These are phyloP conservation scores for Trichoderma afroharzianum DNA, from an alignment of 2,329 filamentous ascomycete species.

Conservation along the genomic window DNA sequence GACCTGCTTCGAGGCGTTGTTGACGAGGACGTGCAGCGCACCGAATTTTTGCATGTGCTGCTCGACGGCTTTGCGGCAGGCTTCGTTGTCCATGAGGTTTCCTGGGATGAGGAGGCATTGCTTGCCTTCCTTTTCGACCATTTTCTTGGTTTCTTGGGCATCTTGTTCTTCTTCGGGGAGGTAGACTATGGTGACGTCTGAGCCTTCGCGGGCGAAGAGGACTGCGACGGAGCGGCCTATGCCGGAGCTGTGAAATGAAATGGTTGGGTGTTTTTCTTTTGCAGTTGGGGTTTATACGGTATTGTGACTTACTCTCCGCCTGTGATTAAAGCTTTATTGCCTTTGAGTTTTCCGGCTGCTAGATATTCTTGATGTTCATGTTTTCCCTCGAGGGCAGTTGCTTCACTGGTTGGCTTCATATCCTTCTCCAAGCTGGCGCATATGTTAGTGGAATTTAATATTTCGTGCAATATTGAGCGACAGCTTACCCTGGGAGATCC, in stretches of 20 bases:
- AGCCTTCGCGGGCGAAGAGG: slow-evolving; percentile 78
- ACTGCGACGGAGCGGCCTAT: slow-evolving; percentile 74
- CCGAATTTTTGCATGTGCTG: slow-evolving; percentile 63
- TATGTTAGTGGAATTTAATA: neutral
- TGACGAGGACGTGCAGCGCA: slow-evolving; percentile 68
- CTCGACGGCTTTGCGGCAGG: slow-evolving; percentile 68
- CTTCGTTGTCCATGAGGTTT: slow-evolving; percentile 62
- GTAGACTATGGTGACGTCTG: slow-evolving; percentile 69
- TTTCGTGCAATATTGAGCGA: neutral
- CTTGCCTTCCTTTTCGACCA: slow-evolving; percentile 63
- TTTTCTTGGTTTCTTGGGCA: slow-evolving; percentile 68
- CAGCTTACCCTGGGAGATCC: slow-evolving; percentile 34
- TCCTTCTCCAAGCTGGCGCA: slow-evolving; percentile 32
- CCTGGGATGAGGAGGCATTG: slow-evolving; percentile 62
- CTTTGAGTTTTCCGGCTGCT: slow-evolving; percentile 70
- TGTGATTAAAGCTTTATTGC: slow-evolving; percentile 74
- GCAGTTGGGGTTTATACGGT: too few relatives aligned
- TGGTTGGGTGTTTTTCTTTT: too few relatives aligned
- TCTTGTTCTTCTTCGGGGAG: slow-evolving; percentile 73
- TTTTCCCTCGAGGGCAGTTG: slow-evolving; percentile 40
- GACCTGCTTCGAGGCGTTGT: slow-evolving; percentile 58
- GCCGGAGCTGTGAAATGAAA: slow-evolving; percentile 38
- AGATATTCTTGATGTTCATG: slow-evolving; percentile 53
- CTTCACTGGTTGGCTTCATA: slow-evolving; percentile 38
- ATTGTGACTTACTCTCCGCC: slow-evolving; percentile 74